Percentiles rank a stretch among this genome's conserved stretches.
Conservation (phyloP, 225 moss, liverwort and hornwort genomes). For the Physcomitrellopsis africana region DNA sequence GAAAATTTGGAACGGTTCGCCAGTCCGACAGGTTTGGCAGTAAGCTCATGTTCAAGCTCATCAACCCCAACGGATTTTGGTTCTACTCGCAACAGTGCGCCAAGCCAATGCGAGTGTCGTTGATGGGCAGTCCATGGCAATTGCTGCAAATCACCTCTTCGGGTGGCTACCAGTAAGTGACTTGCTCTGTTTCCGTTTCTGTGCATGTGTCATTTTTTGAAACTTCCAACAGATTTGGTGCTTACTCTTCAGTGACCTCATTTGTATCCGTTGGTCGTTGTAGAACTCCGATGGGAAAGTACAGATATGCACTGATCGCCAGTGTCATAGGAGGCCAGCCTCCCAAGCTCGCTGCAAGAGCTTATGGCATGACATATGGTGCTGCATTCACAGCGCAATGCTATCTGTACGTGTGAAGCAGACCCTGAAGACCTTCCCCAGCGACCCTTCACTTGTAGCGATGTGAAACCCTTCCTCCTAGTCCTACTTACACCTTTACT, state of each 20-base stretch:
- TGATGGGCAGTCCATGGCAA: conserved; percentile 36
- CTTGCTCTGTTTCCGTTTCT: not conserved
- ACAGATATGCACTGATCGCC: conserved; percentile 15
- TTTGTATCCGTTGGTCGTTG: not conserved
- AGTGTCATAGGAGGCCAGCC: conserved; percentile 30
- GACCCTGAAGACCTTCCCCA: not conserved
- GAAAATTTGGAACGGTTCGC: conserved; percentile 28
- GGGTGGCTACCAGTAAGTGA: conserved; percentile 42
- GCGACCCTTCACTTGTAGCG: no score
- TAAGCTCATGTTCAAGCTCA: conserved; percentile 30
- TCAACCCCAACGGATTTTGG: conserved; percentile 46
- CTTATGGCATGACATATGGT: conserved; percentile 26
- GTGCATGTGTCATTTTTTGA: not conserved
- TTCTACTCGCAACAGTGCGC: conserved; percentile 30
- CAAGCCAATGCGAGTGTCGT: conserved; percentile 32
- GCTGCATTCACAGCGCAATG: conserved; percentile 33
- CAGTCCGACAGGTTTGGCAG: conserved; percentile 17
- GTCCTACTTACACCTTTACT: not conserved
- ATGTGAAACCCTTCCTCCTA: not conserved
- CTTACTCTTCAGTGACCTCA: not conserved
- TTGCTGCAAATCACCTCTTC: conserved; percentile 25
- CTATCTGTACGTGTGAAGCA: conserved; percentile 25
- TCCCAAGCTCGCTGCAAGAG: conserved; percentile 25
- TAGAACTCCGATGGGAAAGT: conserved; percentile 32
- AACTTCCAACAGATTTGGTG: no score